A percentile compares a stretch with the other conserved stretches of the same genome.
Evolutionary conservation across 768 basidiomycete genomes (phyloP).

Genomic region (Mycena filopes): DNA sequence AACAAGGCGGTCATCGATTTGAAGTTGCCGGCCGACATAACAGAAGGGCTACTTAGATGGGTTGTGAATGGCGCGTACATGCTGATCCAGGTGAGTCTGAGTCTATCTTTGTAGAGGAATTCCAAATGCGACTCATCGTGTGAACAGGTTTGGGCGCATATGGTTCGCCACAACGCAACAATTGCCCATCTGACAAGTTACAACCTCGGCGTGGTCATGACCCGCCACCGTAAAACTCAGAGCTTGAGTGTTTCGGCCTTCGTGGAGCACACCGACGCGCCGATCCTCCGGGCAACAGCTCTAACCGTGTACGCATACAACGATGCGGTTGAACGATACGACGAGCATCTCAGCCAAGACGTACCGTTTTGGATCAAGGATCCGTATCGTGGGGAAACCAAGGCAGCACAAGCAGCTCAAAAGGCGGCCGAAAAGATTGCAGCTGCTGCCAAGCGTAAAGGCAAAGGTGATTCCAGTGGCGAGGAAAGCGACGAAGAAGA

Average conservation of each 20-base stretch:
- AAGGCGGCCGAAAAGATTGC: neutral
- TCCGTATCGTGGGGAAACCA: conserved; percentile 10
- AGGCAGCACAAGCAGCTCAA: no score
- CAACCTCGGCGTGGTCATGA: conserved; percentile 19
- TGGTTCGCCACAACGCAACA: conserved; percentile 18
- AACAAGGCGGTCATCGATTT: neutral
- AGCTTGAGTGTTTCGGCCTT: conserved; percentile 4
- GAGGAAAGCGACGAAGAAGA: neutral
- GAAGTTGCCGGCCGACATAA: neutral
- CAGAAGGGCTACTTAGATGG: neutral
- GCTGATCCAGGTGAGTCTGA: conserved; percentile 13
- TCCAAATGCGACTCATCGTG: neutral
- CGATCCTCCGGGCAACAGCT: conserved; percentile 14
- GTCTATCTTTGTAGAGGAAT: no score
- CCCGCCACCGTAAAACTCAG: conserved; percentile 1
- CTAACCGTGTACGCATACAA: conserved; percentile 22
- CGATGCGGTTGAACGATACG: conserved; percentile 17
- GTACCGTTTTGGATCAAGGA: neutral
- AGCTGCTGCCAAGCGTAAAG: no score
- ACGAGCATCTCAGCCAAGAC: neutral
- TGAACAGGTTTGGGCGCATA: conserved; percentile 22
- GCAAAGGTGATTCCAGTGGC: neutral
- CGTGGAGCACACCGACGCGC: conserved; percentile 14
- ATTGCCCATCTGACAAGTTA: conserved; percentile 18
- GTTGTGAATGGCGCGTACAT: conserved; percentile 14